A percentile compares a stretch with the other conserved stretches of the same genome.
phyloP scores from a whole-genome alignment of 495 filamentous ascomycete genomes.

The Talaromyces stipitatus region DNA sequence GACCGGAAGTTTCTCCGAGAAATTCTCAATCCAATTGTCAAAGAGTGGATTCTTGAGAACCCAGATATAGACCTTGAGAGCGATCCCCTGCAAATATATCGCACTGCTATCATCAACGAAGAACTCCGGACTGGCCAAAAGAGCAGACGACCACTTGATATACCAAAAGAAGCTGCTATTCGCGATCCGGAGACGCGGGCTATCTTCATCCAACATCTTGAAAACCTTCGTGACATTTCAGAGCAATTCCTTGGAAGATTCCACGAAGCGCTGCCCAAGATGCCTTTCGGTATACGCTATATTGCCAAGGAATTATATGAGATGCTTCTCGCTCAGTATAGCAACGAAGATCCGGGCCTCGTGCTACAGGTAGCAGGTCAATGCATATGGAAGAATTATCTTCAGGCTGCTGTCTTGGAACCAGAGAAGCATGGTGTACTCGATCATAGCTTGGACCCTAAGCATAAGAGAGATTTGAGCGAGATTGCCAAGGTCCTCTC shows the following conservation, averaged over 20 bases:
- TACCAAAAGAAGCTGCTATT: conserved; percentile 87
- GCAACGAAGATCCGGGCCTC: conserved; percentile 66
- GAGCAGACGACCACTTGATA: conserved; percentile 68
- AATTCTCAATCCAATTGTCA: conserved; percentile 72
- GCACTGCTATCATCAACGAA: conserved; percentile 90
- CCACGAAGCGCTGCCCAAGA: conserved; percentile 73
- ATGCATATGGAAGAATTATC: conserved; percentile 91
- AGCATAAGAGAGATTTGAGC: conserved; percentile 86
- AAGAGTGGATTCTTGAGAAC: conserved; percentile 85
- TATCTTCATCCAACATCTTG: conserved; percentile 85
- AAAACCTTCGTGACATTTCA: conserved; percentile 86
- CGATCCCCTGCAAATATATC: conserved; percentile 96
- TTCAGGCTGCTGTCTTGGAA: conserved; percentile 77
- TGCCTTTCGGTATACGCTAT: conserved; percentile 92
- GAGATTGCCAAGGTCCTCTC: conserved; percentile 88
- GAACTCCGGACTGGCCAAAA: conserved; percentile 84
- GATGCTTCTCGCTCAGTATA: conserved; percentile 63
- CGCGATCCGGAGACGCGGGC: conserved; percentile 85
- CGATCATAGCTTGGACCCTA: conserved; percentile 76
- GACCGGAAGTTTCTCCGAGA: conserved; percentile 89
- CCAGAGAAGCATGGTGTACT: conserved; percentile 87
- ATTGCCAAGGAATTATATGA: conserved; percentile 83
- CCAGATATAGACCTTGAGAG: conserved; percentile 87
- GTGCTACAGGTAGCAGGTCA: conserved; percentile 78
- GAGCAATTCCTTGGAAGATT: conserved; percentile 77